Evolutionary conservation across 75 land plant genomes (phyloP).

Genomic region (Pinus albicaulis): DNA sequence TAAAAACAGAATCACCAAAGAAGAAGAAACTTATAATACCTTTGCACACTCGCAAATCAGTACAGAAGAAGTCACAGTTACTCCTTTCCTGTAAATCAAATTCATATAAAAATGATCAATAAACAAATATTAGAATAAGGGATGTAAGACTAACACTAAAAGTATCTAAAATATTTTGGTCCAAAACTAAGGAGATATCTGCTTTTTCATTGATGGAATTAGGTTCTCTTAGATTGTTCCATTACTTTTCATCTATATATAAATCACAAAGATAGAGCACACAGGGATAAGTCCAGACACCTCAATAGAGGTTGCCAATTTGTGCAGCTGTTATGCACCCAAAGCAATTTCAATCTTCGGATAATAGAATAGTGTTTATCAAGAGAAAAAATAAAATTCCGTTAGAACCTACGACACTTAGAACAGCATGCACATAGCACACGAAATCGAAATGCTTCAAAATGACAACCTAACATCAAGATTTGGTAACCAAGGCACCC

Average conservation of each 20-base stretch:
- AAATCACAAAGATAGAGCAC: neutral
- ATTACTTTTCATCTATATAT: neutral
- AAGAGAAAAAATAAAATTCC: neutral
- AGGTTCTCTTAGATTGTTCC: neutral
- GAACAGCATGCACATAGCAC: no score
- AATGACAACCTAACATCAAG: no score
- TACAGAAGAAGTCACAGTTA: constrained; percentile 91
- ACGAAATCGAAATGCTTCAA: no score
- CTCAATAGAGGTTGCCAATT: neutral
- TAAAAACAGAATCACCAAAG: neutral
- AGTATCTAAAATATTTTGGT: neutral
- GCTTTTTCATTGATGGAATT: neutral
- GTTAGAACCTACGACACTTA: neutral
- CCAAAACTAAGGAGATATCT: neutral
- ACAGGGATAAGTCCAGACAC: neutral
- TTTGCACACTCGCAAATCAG: constrained; percentile 86
- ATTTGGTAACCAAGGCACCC: no score
- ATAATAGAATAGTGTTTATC: neutral
- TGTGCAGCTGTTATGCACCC: neutral
- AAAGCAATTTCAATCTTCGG: neutral
- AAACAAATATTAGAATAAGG: constrained; percentile 9
- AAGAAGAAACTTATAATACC: constrained; percentile 46
- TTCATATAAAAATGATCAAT: constrained; percentile 1
- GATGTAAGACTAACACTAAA: neutral
- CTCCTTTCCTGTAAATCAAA: constrained; percentile 61